Percentiles rank a stretch among this genome's conserved stretches.
Conservation (phyloP, 1,139 yeast species). For the Protomyces arabidopsidicola region DNA sequence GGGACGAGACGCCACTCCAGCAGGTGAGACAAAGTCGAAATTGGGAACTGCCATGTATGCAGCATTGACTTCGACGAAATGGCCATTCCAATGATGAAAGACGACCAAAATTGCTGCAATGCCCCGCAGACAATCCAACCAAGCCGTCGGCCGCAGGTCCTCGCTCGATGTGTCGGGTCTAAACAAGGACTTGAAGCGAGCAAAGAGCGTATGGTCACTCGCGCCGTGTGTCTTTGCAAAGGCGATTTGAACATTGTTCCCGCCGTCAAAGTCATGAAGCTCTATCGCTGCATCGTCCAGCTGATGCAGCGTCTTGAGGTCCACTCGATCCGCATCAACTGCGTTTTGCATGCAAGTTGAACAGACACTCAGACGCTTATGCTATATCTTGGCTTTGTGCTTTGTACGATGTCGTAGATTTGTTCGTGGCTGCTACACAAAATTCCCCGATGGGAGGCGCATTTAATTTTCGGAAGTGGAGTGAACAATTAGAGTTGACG, state of each 20-base stretch:
- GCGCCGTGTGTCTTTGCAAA: neutral
- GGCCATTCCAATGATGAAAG: constrained; percentile 15
- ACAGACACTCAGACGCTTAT: no score
- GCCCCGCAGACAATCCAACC: constrained; percentile 20
- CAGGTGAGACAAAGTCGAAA: neutral
- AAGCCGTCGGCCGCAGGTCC: constrained; percentile 8
- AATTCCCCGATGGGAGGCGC: neutral
- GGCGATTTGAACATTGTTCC: neutral
- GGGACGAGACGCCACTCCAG: neutral
- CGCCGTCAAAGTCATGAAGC: neutral
- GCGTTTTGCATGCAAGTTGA: no score
- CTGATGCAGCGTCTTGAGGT: neutral
- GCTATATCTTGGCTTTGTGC: no score
- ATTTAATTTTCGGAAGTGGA: neutral
- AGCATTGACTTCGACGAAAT: constrained; percentile 5
- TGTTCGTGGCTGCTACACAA: no score
- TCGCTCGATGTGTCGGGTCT: neutral
- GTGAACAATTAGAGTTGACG: no score
- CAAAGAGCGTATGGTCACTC: neutral
- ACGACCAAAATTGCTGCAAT: constrained; percentile 15
- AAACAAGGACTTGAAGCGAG: neutral
- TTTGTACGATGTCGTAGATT: no score
- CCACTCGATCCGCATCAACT: neutral
- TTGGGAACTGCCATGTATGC: constrained; percentile 1
- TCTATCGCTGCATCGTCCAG: neutral